Percentiles rank a stretch among this genome's conserved stretches.
Conservation (phyloP, 192 early-diverging fungal genomes). For the Umbelopsis isabellina region DNA sequence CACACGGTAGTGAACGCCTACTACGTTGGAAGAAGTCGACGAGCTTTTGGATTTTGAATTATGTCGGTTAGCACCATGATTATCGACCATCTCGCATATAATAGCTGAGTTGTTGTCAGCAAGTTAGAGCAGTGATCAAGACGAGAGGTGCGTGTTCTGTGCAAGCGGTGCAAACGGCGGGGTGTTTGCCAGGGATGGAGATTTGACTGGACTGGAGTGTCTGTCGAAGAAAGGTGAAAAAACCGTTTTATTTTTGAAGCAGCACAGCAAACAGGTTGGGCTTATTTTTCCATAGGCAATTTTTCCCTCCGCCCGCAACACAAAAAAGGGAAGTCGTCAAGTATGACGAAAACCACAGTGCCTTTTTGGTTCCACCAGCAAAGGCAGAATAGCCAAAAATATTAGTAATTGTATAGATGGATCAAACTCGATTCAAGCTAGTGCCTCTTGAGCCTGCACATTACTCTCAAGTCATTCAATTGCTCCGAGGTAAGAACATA, state of each 20-base stretch:
- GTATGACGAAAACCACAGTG: neutral
- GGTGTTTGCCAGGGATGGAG: too few species aligned
- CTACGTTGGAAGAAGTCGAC: conserved; percentile 36
- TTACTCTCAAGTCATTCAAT: neutral
- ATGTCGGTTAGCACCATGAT: conserved; percentile 7
- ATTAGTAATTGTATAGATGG: neutral
- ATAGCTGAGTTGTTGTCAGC: neutral
- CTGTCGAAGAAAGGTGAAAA: too few species aligned
- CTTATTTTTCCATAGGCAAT: conserved; percentile 11
- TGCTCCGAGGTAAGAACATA: neutral
- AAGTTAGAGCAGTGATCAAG: neutral
- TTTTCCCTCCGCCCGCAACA: conserved; percentile 15
- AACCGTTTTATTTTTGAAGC: neutral
- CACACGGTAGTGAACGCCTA: conserved; percentile 53
- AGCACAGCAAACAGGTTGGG: neutral
- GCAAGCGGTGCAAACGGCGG: too few species aligned
- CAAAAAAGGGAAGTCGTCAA: neutral
- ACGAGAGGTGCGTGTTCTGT: too few species aligned
- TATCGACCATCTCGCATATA: conserved; percentile 23
- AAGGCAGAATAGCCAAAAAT: neutral
- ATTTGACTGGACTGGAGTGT: too few species aligned
- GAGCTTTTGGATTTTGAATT: conserved; percentile 12
- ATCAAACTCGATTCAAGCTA: neutral
- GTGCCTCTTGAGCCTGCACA: neutral
- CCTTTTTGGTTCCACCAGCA: neutral